Evolutionary conservation across 106 monocot genomes (phyloP).

Genomic region (Alisma plantagoaquatica): DNA sequence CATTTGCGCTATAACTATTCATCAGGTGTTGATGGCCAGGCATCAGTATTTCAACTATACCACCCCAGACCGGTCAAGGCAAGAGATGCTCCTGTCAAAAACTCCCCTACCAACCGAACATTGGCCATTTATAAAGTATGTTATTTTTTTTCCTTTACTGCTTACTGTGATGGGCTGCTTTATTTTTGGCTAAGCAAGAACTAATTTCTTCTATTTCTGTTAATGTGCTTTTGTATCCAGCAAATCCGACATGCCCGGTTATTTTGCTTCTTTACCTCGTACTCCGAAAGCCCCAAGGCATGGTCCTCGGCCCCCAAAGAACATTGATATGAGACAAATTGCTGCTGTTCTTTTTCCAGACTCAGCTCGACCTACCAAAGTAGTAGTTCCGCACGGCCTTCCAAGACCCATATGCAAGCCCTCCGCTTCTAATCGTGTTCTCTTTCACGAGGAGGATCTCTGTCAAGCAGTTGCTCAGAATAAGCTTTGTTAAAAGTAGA

Average conservation of each 20-base stretch:
- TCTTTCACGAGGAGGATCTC: slow-evolving; percentile 84
- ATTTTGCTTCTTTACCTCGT: slow-evolving; percentile 21
- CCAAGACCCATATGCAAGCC: slow-evolving; percentile 49
- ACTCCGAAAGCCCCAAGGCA: slow-evolving; percentile 82
- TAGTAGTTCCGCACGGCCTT: slow-evolving; percentile 29
- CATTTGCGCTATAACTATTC: too few species aligned
- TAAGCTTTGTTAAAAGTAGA: slow-evolving; percentile 58
- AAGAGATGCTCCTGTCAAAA: slow-evolving; percentile 52
- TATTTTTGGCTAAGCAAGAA: too few species aligned
- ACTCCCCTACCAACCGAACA: slow-evolving; percentile 68
- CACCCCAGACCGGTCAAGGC: slow-evolving; percentile 67
- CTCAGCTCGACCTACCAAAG: slow-evolving; percentile 17
- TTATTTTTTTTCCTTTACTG: not conserved
- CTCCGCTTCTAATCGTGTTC: slow-evolving; percentile 41
- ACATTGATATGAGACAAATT: slow-evolving; percentile 56
- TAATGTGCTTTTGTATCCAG: slow-evolving; percentile 9
- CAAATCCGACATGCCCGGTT: slow-evolving; percentile 17
- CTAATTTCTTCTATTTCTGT: not conserved
- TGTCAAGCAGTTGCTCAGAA: slow-evolving; percentile 91
- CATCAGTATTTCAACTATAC: slow-evolving; percentile 80
- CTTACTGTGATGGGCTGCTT: too few species aligned
- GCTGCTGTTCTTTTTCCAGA: slow-evolving; percentile 83
- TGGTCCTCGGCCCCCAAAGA: slow-evolving; percentile 28
- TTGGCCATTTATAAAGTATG: slow-evolving; percentile 83
- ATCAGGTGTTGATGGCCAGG: slow-evolving; percentile 61